Percentiles rank a stretch among this genome's conserved stretches.
Evolutionary conservation across 164 flowering plant genomes (phyloP).

Genomic region (Platanus orientalis): DNA sequence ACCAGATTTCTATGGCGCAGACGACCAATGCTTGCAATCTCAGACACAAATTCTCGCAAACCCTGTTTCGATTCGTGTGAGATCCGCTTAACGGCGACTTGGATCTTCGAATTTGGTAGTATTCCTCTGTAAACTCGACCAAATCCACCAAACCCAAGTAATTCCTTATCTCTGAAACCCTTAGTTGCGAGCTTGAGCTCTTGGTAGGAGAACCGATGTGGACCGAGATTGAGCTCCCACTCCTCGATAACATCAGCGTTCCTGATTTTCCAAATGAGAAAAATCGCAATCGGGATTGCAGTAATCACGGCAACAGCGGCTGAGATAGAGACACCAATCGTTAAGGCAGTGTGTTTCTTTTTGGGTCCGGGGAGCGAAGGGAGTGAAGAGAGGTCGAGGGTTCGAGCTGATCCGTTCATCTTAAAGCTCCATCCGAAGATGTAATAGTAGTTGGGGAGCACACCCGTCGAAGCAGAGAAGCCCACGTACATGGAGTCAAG

Average conservation of each 20-base stretch:
- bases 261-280: constrained; percentile 27
- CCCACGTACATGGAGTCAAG: constrained; percentile 49
- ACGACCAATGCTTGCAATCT: constrained; percentile 55
- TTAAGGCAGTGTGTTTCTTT: constrained; percentile 24
- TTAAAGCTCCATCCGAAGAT: constrained; percentile 62
- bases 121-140: constrained; percentile 57
- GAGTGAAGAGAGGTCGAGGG: constrained; percentile 35
- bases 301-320: constrained; percentile 15
- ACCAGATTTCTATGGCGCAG: constrained; percentile 64
- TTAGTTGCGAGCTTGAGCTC: constrained; percentile 53
- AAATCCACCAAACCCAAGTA: constrained; percentile 58
- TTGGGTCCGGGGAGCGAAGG: constrained; percentile 38
- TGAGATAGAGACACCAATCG: constrained; percentile 24
- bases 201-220: constrained; percentile 45
- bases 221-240: constrained; percentile 58
- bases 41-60: constrained; percentile 48
- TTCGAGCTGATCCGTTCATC: constrained; percentile 34
- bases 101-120: constrained; percentile 30
- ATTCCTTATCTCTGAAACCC: constrained; percentile 40
- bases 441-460: constrained; percentile 54
- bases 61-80: constrained; percentile 63
- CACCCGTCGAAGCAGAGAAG: constrained; percentile 62
- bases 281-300: constrained; percentile 14
- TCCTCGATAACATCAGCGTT: constrained; percentile 46
- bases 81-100: constrained; percentile 57